Evolutionary conservation across 169 alveolate species (phyloP).

Genomic region (Eimeria necatrix): DNA sequence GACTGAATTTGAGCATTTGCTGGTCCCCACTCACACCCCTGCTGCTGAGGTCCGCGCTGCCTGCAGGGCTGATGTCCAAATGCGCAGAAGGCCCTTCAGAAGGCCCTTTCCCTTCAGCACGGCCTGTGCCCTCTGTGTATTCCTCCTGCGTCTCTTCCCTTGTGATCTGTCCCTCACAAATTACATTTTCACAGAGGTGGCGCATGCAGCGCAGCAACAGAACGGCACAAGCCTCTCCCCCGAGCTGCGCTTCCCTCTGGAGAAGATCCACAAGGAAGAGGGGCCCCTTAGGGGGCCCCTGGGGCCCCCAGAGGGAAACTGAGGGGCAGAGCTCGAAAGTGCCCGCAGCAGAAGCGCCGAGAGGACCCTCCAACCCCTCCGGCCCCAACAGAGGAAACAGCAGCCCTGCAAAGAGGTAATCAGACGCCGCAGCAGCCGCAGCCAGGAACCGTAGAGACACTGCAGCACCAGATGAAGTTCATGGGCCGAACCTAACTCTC

Average conservation of each 20-base stretch:
- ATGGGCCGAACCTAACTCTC: not conserved
- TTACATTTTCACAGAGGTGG: not conserved
- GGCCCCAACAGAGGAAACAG: constrained; percentile 57
- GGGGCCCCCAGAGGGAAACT: not conserved
- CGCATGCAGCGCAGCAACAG: constrained; percentile 45
- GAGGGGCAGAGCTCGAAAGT: constrained; percentile 7
- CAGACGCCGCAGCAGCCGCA: not conserved
- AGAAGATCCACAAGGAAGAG: constrained; percentile 48
- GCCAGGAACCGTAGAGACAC: not conserved
- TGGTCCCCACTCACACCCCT: no score
- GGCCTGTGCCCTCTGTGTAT: not conserved
- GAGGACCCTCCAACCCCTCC: constrained; percentile 47
- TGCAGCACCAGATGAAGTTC: not conserved
- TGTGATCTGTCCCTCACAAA: constrained; percentile 6
- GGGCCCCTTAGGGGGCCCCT: constrained; percentile 18
- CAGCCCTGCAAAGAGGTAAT: constrained; percentile 16
- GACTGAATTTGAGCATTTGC: no score
- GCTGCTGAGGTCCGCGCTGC: not conserved
- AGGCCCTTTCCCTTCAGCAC: not conserved
- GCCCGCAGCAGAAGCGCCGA: constrained; percentile 27
- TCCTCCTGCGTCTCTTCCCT: constrained; percentile 19
- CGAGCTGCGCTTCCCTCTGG: constrained; percentile 48
- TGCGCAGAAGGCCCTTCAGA: not conserved
- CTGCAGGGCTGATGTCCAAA: not conserved
- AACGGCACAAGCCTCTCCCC: constrained; percentile 64